Evolutionary conservation across 1,284 basidiomycete genomes (phyloP).

Genomic region (Athelia psychrophila): DNA sequence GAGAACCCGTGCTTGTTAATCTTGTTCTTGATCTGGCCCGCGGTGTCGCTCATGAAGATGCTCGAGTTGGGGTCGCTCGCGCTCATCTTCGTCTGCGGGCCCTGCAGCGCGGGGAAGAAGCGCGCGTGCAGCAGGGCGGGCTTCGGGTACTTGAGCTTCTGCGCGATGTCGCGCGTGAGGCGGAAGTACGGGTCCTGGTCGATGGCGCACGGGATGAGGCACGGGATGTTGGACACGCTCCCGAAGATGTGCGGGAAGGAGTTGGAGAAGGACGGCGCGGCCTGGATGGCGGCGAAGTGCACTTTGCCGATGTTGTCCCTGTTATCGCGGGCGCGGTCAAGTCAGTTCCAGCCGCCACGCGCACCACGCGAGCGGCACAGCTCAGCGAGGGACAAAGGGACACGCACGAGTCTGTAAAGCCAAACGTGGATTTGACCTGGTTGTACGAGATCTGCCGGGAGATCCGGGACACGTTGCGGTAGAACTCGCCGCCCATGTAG

Average conservation of each 20-base stretch:
- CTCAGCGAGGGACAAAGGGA: too few relatives aligned
- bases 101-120: slow-evolving; percentile 98
- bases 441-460: slow-evolving; percentile 92
- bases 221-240: slow-evolving; percentile 79
- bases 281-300: slow-evolving; percentile 97
- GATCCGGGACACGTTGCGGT: slow-evolving; percentile 92
- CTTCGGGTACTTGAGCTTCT: slow-evolving; percentile 94
- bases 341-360: too few relatives aligned
- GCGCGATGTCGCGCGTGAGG: slow-evolving; percentile 92
- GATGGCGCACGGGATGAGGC: slow-evolving; percentile 97
- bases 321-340: slow-evolving; percentile 1
- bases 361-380: too few relatives aligned
- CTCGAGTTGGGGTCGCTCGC: slow-evolving; percentile 89
- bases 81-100: slow-evolving; percentile 98
- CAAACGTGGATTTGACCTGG: slow-evolving; percentile 94
- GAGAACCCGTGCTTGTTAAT: slow-evolving; percentile 93
- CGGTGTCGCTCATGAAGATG: slow-evolving; percentile 95
- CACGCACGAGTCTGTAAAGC: slow-evolving; percentile 90
- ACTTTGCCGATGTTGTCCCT: slow-evolving; percentile 98
- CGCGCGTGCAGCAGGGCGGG: slow-evolving; percentile 92
- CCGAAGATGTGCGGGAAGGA: slow-evolving; percentile 99
- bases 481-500: slow-evolving; percentile 90
- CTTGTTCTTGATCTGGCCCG: slow-evolving; percentile 97
- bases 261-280: slow-evolving; percentile 95
- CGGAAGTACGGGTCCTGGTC: slow-evolving; percentile 99